Evolutionary conservation across 2,329 filamentous ascomycete species (phyloP), one percentile per base, ranked within the genome.

Genomic region (Fusarium humuli): DNA sequence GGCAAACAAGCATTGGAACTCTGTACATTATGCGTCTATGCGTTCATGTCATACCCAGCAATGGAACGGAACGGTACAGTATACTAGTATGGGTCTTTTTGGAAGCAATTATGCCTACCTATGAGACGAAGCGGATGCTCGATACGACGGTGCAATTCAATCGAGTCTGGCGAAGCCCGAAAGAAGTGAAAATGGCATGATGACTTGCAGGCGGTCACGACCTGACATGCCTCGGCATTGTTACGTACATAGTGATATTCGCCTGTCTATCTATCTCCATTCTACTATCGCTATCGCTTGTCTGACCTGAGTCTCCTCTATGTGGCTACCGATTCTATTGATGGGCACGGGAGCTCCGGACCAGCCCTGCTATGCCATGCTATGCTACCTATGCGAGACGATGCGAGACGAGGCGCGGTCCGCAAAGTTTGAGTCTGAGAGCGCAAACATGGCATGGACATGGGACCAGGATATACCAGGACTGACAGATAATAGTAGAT

Each of bases 81-180:
- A 6, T 23, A 23, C 23, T 32, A 12, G 45, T 47, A 54, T 66
- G 65, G 65, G 54, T 47, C 54, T 18, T n/a, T 65, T 42, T 52
- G 53, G 47, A 42, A 46, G 52, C 50, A 29, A 16, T 61, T 29
- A 29, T 29, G 37, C 44, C 42, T 47, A 56, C 44, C 41, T 60
- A 29, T 34, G 56, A 62, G 64, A 67, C 45, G 57, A 67, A 67
- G 64, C 62, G 57, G 64, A 54, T 66, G 64, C 64, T 62, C 49
- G 20, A 47, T 67, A 67, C 62, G 56, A 67, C 64, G 56, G 49
- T 62, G 64, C 41, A 67, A 67, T 61, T 61, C 63, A 53, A 66
- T 34, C 41, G 32, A 40, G 32, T 62, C 50, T 67, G 67, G 66
- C 67, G 67, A 70, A 62, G 57, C 30, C 63, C 63, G 68, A 71